Conservation (phyloP, 2,329 filamentous ascomycete species). For the Periconia sp. region DNA sequence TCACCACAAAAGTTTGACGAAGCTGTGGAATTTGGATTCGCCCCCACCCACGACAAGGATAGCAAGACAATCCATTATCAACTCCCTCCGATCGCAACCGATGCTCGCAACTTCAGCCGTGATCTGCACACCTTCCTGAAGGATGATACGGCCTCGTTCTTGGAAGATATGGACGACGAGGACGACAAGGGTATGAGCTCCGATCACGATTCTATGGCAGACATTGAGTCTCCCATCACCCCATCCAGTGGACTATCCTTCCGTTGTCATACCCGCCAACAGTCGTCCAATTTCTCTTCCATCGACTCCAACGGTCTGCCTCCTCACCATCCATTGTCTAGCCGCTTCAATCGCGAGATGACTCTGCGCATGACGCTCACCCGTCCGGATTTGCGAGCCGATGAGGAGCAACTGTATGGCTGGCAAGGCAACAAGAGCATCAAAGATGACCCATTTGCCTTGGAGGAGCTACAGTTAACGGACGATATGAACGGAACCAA, state of each 20-base stretch:
- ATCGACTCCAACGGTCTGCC: conserved; percentile 32
- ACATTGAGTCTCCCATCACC: conserved; percentile 40
- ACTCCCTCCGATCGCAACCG: conserved; percentile 37
- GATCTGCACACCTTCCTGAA: conserved; percentile 60
- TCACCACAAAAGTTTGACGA: conserved; percentile 96
- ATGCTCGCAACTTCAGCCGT: conserved; percentile 49
- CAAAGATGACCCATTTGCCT: conserved; percentile 56
- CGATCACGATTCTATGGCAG: conserved; percentile 35
- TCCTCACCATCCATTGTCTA: conserved; percentile 20
- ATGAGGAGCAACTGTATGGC: conserved; percentile 71
- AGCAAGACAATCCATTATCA: conserved; percentile 25
- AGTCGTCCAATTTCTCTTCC: conserved; percentile 35
- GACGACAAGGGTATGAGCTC: conserved; percentile 37
- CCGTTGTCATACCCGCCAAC: conserved; percentile 31
- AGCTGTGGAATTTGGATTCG: conserved; percentile 90
- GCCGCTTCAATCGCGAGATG: conserved; percentile 72
- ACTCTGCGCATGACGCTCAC: conserved; percentile 95
- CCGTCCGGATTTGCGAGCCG: conserved; percentile 77
- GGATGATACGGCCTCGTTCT: conserved; percentile 56
- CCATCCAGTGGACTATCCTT: conserved; percentile 41
- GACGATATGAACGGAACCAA: conserved; percentile 51
- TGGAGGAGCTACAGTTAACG: conserved; percentile 55
- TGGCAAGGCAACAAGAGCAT: conserved; percentile 54
- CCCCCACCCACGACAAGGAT: conserved; percentile 51
- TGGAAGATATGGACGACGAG: conserved; percentile 30